Base-by-base conservation (phyloP, 2,329 filamentous ascomycete species). In the Fusarium udum region DNA sequence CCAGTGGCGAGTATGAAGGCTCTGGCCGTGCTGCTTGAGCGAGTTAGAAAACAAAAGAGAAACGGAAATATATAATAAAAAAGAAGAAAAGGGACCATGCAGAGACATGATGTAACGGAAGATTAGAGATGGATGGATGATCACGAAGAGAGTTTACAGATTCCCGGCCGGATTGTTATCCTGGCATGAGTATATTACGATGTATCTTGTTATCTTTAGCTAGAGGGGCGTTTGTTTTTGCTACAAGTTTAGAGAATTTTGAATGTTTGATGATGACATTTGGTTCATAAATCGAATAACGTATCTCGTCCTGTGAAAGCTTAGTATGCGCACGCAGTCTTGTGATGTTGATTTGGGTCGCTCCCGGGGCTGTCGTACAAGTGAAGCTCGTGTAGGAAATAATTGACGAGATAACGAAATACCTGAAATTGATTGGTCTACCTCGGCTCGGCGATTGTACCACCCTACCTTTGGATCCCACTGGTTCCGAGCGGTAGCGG, bases 1-100 rank as follows among this genome's bases (percentile, higher is more conserved):
- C 81, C 34, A 85, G 82, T 45, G 78, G 79, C 36, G 81, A 83
- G 49, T 79, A 87, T 73, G 77, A 87, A 69, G 80, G 86, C 72
- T 77, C 80, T 32, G 78, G 85, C 67, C 68, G 78, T 9, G 86
- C 85, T 16, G 85, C 85, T 40, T 84, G 80, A 70, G 60, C 52
- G 15, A 22, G n/a, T 22, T 24, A 51, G 26, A 40, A 34, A 58
- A 15, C 31, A 46, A 53, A 55, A 51, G 24, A 65, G 7, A 26
- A 49, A n/a, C 52, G 69, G 26, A 79, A 59, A 39, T 3, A 67
- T 46, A 67, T 46, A 62, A 63, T 42, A 39, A 46, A 59, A 69
- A 65, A 39, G 45, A 69, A 24, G 59, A 28, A 59, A 59, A 45
- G 40, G 31, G 58, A 31, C 42, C 53, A 52, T 55, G 72, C 52